Base-by-base conservation (phyloP, 495 filamentous ascomycete genomes). In the Aspergillus leporis region DNA sequence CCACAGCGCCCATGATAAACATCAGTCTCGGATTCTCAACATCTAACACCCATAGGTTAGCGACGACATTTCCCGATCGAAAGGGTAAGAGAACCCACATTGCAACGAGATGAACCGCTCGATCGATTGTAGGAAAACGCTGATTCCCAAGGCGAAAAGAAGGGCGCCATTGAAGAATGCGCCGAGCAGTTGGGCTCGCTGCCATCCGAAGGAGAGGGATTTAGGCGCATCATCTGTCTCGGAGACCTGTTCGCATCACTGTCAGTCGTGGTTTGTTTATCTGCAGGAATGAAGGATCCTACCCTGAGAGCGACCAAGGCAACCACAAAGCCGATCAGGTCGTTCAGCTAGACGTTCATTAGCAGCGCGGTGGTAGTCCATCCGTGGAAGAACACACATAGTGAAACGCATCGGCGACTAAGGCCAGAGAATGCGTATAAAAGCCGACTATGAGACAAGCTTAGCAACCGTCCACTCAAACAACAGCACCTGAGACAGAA, bases 121-220 rank as follows among this genome's bases (percentile, higher is more conserved):
- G 19, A 95, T 79, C 16, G 92, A 91, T 70, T 97, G 93, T 50
- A 97, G 81, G 62, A 96, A 89, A 62, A 97, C 93, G 22, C 91
- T 90, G 19, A 96, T 78, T 68, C 91, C 95, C 18, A 97, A 81
- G 0, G 88, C 92, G 56, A 97, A 86, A 31, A 97, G 78, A 69
- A 97, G 92, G 10, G 94, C 91, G 52, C 92, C 92, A 66, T 97
- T 97, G 75, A 95, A 87, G 60, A 94, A 86, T 16, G 92, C 92
- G 55, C 92, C 92, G 2, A 97, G 80, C 8, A 94, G 90, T 74
- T 92, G 91, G 16, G 90, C 88, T 47, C 92, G 86, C 69, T 94
- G 84, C 90, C 90, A 97, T 9, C 80, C 79, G 60, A 80, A 81
- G 5, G 79, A 71, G 3, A 81, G 69, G 1, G 64, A 61, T 53